Conservation (phyloP, 192 early-diverging fungal species). For the Coemansia sp. region DNA sequence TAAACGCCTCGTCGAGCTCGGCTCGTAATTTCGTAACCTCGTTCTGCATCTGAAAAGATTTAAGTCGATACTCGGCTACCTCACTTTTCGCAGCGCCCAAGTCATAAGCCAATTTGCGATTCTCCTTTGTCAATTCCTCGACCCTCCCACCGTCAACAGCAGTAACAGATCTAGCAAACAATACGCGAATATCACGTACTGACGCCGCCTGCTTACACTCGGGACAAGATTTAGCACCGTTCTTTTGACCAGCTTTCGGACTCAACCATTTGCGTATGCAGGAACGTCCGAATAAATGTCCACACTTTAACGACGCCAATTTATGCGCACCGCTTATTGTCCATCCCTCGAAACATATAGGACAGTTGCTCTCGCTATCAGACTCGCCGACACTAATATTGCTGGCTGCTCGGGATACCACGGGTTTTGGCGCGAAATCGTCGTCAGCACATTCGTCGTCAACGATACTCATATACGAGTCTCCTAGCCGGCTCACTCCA, state of each 20-base stretch:
- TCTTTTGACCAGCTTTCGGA: not conserved
- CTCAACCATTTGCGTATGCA: slow-evolving; percentile 45
- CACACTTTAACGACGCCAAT: slow-evolving; percentile 43
- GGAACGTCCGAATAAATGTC: slow-evolving; percentile 45
- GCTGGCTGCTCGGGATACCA: not conserved
- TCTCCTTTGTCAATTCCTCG: slow-evolving; percentile 7
- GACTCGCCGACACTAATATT: not conserved
- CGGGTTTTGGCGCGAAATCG: slow-evolving; percentile 8
- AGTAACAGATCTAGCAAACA: slow-evolving; percentile 33
- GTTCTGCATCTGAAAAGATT: slow-evolving; percentile 22
- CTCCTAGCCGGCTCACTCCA: not conserved
- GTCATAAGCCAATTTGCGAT: slow-evolving; percentile 13
- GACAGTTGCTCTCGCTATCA: slow-evolving; percentile 39
- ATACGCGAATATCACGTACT: slow-evolving; percentile 37
- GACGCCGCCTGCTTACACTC: slow-evolving; percentile 38
- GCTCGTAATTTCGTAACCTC: slow-evolving; percentile 21
- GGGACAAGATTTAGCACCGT: slow-evolving; percentile 15
- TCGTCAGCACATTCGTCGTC: slow-evolving; percentile 8
- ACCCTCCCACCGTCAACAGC: slow-evolving; percentile 20
- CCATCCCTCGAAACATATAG: slow-evolving; percentile 46
- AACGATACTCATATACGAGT: not conserved
- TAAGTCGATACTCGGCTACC: not conserved
- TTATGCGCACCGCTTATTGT: slow-evolving; percentile 32
- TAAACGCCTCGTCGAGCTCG: slow-evolving; percentile 14
- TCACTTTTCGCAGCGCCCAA: not conserved